Evolutionary conservation across 768 basidiomycete species (phyloP), one percentile per base, ranked within the genome.

Genomic region (Pluteus cervinus): DNA sequence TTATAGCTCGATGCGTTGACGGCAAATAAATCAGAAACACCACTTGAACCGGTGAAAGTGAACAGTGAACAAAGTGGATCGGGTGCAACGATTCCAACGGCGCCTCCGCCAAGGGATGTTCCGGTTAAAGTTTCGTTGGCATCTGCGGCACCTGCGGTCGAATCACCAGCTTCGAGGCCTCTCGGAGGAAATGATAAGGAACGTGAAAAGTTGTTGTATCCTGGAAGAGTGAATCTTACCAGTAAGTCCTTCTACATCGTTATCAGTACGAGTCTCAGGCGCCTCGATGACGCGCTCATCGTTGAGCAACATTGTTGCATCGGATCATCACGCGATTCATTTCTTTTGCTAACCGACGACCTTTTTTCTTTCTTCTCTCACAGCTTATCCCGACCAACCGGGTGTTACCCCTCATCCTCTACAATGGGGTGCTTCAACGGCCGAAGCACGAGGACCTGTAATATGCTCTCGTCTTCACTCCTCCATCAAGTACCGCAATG

Each of bases 321-420:
- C n/a, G n/a, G n/a, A n/a, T n/a, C n/a, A n/a, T n/a, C n/a, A n/a
- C n/a, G n/a, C n/a, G n/a, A n/a, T n/a, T n/a, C n/a, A 32, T 39
- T 28, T 28, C 23, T n/a, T 28, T 40, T 24, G 32, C 35, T 40
- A 21, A 30, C 25, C 25, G n/a, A n/a, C 43, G 20, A 31, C 21
- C 33, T 44, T 11, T 24, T 8, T 5, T 7, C 52, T 25, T 24
- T 16, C 42, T 36, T 28, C n/a, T n/a, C 36, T 43, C 75, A 69
- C 40, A 71, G 69, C 90, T 2, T 94, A 96, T 57, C 91, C 93
- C n/a, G 86, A 86, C 51, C 91, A 96, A 52, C 80, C 87, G 52
- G 89, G 89, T 6, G 89, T 93, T 53, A 65, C 72, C 25, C 93
- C 94, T 0, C 72, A 76, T 53, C 76, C 80, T 0, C 69, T 98